Base-by-base conservation (phyloP, 2,329 filamentous ascomycete species). In the Cladosporium sp. region DNA sequence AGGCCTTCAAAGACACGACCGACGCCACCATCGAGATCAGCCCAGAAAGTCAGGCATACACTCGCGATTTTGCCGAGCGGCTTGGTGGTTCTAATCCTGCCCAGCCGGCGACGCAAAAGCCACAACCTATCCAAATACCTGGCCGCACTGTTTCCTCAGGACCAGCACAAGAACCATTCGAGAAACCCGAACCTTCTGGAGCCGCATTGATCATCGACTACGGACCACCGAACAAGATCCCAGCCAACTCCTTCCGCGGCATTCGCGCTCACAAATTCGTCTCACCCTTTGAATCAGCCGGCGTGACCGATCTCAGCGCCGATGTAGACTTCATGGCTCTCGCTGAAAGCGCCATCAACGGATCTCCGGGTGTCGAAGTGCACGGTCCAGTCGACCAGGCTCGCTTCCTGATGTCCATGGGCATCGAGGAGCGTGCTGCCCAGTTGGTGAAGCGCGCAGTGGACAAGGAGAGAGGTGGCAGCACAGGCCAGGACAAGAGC, bases 181-280 rank as follows among this genome's bases (percentile, higher is more conserved):
- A 80, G 0, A 92, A 90, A 70, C 65, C 78, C 0, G 72, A 70
- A 0, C 86, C 92, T 1, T 88, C 86, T 0, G 94, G 94, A 51
- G 94, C 92, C 8, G 94, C 93, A 0, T 80, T 99, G n/a, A 90
- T 99, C 66, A 85, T 99, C 47, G 94, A 99, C 77, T 99, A 99
- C 75, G 94, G 94, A 17, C 89, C 93, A 4, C 75, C 85, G 3
- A 80, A 86, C 59, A 89, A 84, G 0, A 86, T 99, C 51, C 94
- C 94, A 2, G 80, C 89, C 61, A 96, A 96, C 79, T 95, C 92
- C 0, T 82, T 99, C 20, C 88, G 94, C 34, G 94, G 94, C 20
- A 97, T 99, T 73, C 84, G 86, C 37, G 79, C 82, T 14, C 94
- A 99, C 76, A 78, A 80, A 22, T 81, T 82, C 22, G 88, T 96